Evolutionary conservation across 1,284 basidiomycete genomes (phyloP).

Genomic region (Spongiforma sp.): DNA sequence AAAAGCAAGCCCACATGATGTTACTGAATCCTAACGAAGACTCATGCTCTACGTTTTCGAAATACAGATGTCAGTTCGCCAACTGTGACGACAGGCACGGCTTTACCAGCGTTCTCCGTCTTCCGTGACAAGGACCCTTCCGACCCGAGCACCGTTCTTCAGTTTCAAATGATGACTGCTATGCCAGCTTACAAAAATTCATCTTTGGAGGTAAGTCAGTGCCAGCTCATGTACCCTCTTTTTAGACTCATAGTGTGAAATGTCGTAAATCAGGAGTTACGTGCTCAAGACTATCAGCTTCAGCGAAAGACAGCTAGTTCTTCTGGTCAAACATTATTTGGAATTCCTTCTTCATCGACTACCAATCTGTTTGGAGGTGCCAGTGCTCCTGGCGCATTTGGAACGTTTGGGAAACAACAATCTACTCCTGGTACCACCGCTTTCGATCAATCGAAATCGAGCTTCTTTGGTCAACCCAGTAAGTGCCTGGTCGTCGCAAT

Average conservation of each 20-base stretch:
- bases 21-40: no score
- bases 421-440: neutral
- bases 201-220: constrained; percentile 65
- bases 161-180: constrained; percentile 75
- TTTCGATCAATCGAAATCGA: neutral
- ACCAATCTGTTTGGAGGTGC: neutral
- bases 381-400: neutral
- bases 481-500: neutral
- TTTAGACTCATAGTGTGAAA: neutral
- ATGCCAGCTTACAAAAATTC: constrained; percentile 70
- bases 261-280: constrained; percentile 59
- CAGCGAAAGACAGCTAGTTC: constrained; percentile 67
- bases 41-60: no score
- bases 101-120: constrained; percentile 59
- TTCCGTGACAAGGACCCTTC: constrained; percentile 65
- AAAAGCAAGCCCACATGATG: no score
- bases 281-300: constrained; percentile 76
- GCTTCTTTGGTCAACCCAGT: neutral
- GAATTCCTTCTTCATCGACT: neutral
- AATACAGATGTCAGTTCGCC: constrained; percentile 39
- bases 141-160: constrained; percentile 46
- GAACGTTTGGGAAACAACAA: neutral
- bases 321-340: constrained; percentile 45
- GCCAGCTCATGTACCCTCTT: constrained; percentile 5
- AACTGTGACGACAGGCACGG: constrained; percentile 66